Base-by-base conservation (phyloP, 495 filamentous ascomycete species). In the Lasiosphaeria ovina region DNA sequence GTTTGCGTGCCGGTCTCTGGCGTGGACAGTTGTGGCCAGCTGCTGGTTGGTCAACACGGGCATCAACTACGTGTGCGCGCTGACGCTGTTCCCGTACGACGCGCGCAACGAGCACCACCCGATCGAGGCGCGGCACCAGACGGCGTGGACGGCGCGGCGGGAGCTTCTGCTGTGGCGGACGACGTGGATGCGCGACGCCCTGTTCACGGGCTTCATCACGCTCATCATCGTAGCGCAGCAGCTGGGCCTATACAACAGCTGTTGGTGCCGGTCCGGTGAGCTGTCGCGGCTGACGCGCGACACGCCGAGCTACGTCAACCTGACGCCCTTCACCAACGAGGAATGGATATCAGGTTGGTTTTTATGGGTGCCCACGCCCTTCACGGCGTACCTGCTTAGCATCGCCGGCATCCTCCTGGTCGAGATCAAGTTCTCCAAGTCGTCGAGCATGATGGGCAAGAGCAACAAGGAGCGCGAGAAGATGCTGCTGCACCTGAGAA, bases 271-370 rank as follows among this genome's bases (percentile, higher is more conserved):
- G 2, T 56, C 59, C 4, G 59, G 59, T 1, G 44, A 56, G 54
- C 44, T 62, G 34, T 40, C 52, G 35, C 44, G 38, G 8, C 44
- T 35, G 17, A 32, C 6, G 33, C 35, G n/a, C 12, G 24, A 24
- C 24, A 24, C 24, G 24, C 24, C 24, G 24, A 57, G 54, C 45
- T 62, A 62, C 35, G 59, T 62, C 34, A 62, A 62, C 53, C 24
- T 62, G 44, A 62, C 51, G 9, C 59, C 59, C 12, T 57, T 51
- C 34, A 62, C 59, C 0, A 35, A 56, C 11, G 53, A 51, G 8
- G 49, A 62, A 34, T 62, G 52, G 9, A 62, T 57, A n/a, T 33
- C 56, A 14, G 59, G 59, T 10, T 62, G 59, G 59, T 52, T 31
- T 6, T 40, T 62, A 35, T 62, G 59, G 59, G 53, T 62, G 32